Conservation (phyloP, 2,329 filamentous ascomycete genomes). For the Microcyclosporella mali region DNA sequence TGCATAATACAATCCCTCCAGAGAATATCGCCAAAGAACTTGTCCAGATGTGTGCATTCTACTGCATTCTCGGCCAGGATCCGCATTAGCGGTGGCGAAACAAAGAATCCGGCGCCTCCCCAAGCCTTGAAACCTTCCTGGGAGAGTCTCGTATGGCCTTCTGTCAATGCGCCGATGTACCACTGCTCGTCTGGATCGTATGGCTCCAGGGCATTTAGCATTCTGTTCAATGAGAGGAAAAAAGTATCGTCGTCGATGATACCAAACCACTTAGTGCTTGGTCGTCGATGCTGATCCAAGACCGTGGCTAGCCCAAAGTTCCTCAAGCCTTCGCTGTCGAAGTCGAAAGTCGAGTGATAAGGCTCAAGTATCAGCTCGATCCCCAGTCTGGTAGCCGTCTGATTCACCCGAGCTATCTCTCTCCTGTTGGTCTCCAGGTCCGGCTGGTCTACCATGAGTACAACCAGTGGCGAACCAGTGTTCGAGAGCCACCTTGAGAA, state of each 20-base stretch:
- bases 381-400: constrained; percentile 11
- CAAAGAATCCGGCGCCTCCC: constrained; percentile 27
- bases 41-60: constrained; percentile 18
- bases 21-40: constrained; percentile 22
- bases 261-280: constrained; percentile 23
- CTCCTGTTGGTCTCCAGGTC: constrained; percentile 11
- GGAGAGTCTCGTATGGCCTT: constrained; percentile 21
- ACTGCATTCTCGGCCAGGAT: constrained; percentile 18
- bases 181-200: constrained; percentile 17
- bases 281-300: constrained; percentile 14
- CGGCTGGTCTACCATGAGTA: constrained; percentile 21
- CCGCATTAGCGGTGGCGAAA: constrained; percentile 24
- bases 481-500: constrained; percentile 23
- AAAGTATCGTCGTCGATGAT: constrained; percentile 29
- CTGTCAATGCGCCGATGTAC: constrained; percentile 25
- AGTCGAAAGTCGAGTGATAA: constrained; percentile 12
- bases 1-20: constrained; percentile 25
- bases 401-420: constrained; percentile 7
- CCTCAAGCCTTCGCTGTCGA: constrained; percentile 20
- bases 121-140: constrained; percentile 27
- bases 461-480: constrained; percentile 22
- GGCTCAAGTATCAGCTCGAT: constrained; percentile 22
- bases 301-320: constrained; percentile 24
- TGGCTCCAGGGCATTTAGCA: constrained; percentile 18
- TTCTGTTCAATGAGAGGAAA: constrained; percentile 21